Base-by-base conservation (phyloP, 2,329 filamentous ascomycete species). In the Colletotrichum cereale region DNA sequence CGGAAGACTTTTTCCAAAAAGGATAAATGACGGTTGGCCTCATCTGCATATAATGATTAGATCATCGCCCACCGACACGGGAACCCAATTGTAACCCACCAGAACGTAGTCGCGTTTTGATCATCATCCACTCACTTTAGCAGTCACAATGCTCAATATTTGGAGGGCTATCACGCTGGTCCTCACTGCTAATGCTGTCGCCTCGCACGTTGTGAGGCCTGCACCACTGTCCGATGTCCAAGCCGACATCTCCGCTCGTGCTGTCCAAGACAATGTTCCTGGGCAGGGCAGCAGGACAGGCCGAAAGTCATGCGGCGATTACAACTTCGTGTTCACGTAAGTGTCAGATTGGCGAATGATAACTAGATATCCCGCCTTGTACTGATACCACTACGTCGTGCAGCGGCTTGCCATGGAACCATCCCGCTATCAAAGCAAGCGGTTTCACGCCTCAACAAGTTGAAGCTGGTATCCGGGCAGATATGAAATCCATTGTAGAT, bases 341-440 rank as follows among this genome's bases (percentile, higher is more conserved):
- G 65, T 11, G n/a, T 24, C 44, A n/a, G 10, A 12, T 12, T 47
- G 44, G 21, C 16, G 21, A 24, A 14, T 11, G 26, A 21, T 10
- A 29, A 29, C 38, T n/a, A 42, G 12, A 14, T 16, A 21, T 10
- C 24, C 3, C 34, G 5, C 2, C 24, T 34, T 16, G 7, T 21
- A 14, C 26, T 52, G n/a, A 58, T 18, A 8, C 12, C 21, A 24
- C 11, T n/a, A 6, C 6, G 4, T 16, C 31, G 11, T 40, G 16
- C 11, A 70, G 67, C 5, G 69, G 69, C 21, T 47, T 71, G 24
- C 69, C 69, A 34, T 71, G 69, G 69, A 64, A 71, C 21, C 69
- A 71, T 21, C 69, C 69, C 21, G 65, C 58, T 12, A 11, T 69
- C 10, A 55, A 36, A 18, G 52, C 52, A 14, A 71, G 69, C 31